Evolutionary conservation across 805 yeast genomes (phyloP).

Genomic region (Saccharomycopsis malanga): DNA sequence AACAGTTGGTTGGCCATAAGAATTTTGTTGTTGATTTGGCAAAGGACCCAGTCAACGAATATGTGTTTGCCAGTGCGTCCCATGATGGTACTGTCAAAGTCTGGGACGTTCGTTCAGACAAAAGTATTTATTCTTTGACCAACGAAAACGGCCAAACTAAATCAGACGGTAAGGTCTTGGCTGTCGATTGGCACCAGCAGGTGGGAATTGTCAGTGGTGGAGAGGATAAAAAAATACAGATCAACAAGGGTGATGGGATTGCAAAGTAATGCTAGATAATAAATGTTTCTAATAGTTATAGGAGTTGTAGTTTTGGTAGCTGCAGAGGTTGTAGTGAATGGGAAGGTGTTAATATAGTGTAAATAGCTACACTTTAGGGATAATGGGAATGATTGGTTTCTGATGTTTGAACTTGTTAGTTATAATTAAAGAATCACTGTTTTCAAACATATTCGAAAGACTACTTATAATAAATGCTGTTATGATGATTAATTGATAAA

Average conservation of each 20-base stretch:
- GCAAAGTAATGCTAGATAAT: background rate
- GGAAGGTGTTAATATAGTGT: too few species aligned
- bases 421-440: too few species aligned
- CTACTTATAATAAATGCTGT: too few species aligned
- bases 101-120: slow-evolving; percentile 90
- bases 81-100: slow-evolving; percentile 93
- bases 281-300: background rate
- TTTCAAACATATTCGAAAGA: too few species aligned
- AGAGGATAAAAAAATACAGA: slow-evolving; percentile 86
- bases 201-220: slow-evolving; percentile 91
- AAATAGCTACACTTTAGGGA: too few species aligned
- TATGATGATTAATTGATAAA: too few species aligned
- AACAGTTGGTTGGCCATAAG: slow-evolving; percentile 80
- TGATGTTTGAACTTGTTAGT: too few species aligned
- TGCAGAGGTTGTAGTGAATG: too few species aligned
- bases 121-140: slow-evolving; percentile 72
- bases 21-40: slow-evolving; percentile 82
- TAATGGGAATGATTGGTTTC: too few species aligned
- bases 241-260: slow-evolving; percentile 38
- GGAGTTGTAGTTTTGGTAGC: too few species aligned
- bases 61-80: slow-evolving; percentile 84
- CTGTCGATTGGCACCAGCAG: slow-evolving; percentile 73
- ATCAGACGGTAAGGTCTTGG: slow-evolving; percentile 63
- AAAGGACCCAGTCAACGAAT: slow-evolving; percentile 68
- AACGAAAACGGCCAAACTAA: slow-evolving; percentile 49